Conservation (phyloP, 768 basidiomycete genomes). For the Tylopilus felleus region DNA sequence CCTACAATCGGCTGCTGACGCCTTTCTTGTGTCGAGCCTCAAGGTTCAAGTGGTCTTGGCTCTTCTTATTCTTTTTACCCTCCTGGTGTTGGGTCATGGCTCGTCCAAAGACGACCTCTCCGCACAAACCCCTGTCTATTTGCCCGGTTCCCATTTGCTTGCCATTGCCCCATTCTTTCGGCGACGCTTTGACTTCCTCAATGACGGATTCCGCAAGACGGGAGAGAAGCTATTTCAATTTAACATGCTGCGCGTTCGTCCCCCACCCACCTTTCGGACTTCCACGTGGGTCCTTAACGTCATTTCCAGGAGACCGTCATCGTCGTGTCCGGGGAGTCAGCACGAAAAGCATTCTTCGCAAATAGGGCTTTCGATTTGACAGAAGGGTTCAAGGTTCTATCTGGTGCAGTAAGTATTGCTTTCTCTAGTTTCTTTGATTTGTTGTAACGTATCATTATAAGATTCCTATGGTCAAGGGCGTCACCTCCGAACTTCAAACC, state of each 20-base stretch:
- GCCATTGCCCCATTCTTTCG: constrained; percentile 68
- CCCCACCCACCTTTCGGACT: constrained; percentile 8
- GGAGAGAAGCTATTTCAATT: constrained; percentile 68
- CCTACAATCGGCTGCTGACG: constrained; percentile 37
- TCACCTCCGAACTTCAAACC: constrained; percentile 67
- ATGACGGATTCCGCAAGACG: constrained; percentile 66
- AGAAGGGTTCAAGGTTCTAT: constrained; percentile 76
- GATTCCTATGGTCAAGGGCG: constrained; percentile 75
- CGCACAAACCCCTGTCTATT: constrained; percentile 43
- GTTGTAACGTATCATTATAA: constrained; percentile 28
- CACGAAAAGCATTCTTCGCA: constrained; percentile 64
- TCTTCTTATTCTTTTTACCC: constrained; percentile 34
- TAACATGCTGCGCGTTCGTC: constrained; percentile 59
- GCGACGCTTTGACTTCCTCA: constrained; percentile 67
- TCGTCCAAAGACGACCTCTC: constrained; percentile 45
- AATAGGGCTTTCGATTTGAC: constrained; percentile 71
- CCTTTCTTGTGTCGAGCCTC: constrained; percentile 34
- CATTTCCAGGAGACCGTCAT: constrained; percentile 63
- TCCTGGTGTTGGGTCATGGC: constrained; percentile 36
- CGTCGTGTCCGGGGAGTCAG: constrained; percentile 71
- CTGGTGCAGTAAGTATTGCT: constrained; percentile 60
- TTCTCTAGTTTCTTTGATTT: constrained; percentile 9
- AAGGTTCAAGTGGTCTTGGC: constrained; percentile 34
- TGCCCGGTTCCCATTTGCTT: constrained; percentile 58
- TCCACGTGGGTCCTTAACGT: constrained; percentile 16